These are phyloP conservation scores for Sonneratia caseolaris DNA, from an alignment of 345 rosid genomes.

Conservation along the genomic window DNA sequence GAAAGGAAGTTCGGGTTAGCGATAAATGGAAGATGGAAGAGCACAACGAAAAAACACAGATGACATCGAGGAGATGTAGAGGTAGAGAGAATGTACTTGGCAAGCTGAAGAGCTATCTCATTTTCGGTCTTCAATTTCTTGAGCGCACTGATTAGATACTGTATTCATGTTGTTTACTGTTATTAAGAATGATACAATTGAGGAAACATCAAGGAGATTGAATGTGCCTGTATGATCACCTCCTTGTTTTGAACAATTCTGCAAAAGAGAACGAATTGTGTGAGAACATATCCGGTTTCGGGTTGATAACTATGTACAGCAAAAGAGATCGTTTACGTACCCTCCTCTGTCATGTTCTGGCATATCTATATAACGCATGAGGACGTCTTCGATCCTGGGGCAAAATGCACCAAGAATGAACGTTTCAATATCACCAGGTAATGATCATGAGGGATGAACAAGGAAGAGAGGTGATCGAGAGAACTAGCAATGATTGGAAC, in stretches of 20 bases:
- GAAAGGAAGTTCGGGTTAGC: background rate
- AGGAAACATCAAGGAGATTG: background rate
- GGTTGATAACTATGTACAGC: background rate
- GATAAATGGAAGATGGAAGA: background rate
- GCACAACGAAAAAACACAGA: background rate
- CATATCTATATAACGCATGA: conserved; percentile 4
- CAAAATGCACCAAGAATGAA: background rate
- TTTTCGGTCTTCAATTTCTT: conserved; percentile 8
- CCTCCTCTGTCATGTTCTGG: conserved; percentile 5
- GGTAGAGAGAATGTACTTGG: background rate
- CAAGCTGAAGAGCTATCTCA: conserved; percentile 8
- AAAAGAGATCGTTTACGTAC: background rate
- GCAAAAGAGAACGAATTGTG: background rate
- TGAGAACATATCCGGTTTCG: background rate
- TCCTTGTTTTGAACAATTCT: conserved; percentile 10
- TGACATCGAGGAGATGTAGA: background rate
- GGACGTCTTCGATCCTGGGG: conserved; percentile 5
- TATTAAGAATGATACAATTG: background rate
- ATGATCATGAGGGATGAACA: no score
- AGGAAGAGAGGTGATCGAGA: no score
- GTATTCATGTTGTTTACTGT: background rate
- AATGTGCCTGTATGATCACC: background rate
- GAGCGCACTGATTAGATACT: conserved; percentile 3
- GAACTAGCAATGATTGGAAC: no score
- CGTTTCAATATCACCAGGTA: background rate